Conservation (phyloP, 306 rosid genomes). For the Myrica gale region DNA sequence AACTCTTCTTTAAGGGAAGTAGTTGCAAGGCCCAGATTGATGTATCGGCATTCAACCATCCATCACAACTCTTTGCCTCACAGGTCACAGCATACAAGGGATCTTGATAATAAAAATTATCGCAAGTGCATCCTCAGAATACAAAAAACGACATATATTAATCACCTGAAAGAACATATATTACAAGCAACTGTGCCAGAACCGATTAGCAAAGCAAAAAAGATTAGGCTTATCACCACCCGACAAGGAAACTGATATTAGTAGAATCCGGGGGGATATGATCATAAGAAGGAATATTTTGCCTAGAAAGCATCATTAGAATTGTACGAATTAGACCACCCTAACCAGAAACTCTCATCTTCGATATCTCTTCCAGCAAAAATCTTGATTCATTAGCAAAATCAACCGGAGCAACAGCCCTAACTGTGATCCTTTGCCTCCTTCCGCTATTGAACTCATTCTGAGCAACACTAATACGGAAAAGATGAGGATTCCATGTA, state of each 20-base stretch:
- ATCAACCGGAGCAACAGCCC: constrained; percentile 75
- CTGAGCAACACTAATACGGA: constrained; percentile 78
- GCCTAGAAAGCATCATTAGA: neutral
- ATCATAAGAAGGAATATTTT: neutral
- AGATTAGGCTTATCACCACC: neutral
- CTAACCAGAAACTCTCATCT: constrained; percentile 47
- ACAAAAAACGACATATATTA: constrained; percentile 12
- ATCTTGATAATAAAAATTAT: neutral
- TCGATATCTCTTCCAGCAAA: constrained; percentile 75
- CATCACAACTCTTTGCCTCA: neutral
- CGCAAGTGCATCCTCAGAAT: neutral
- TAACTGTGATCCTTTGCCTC: constrained; percentile 75
- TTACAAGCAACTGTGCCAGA: constrained; percentile 23
- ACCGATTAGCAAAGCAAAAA: neutral
- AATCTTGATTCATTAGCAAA: constrained; percentile 72
- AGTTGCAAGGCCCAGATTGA: neutral
- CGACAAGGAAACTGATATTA: neutral
- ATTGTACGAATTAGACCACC: constrained; percentile 6
- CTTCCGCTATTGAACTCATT: constrained; percentile 78
- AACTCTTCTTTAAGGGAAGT: neutral
- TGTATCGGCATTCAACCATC: neutral
- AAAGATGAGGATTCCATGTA: constrained; percentile 77
- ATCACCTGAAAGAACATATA: constrained; percentile 9
- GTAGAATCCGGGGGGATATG: neutral
- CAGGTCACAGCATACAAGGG: neutral